Conservation (phyloP, 2,329 filamentous ascomycete genomes). For the Aspergillus sp. region DNA sequence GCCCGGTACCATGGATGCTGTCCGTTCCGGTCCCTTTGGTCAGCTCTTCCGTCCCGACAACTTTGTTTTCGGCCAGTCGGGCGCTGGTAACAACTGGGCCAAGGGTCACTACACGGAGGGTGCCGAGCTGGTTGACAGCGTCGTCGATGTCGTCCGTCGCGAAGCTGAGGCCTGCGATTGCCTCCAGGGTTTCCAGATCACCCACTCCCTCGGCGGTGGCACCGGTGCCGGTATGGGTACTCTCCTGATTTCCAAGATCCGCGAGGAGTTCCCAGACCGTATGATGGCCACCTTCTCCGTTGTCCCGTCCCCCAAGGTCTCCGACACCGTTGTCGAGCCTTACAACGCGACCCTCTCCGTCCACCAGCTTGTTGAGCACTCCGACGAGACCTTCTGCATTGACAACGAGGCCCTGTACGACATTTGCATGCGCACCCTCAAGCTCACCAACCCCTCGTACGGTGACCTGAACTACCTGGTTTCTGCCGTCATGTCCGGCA, state of each 20-base stretch:
- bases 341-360: conserved; percentile 99
- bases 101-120: conserved; percentile 99
- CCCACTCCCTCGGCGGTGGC: conserved; percentile 99
- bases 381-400: conserved; percentile 99
- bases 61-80: conserved; percentile 99
- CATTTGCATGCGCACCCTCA: conserved; percentile 99
- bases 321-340: conserved; percentile 97
- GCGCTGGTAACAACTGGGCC: conserved; percentile 99
- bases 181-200: conserved; percentile 99
- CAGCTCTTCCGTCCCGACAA: conserved; percentile 99
- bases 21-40: conserved; percentile 94
- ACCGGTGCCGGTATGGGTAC: conserved; percentile 99
- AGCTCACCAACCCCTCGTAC: conserved; percentile 97
- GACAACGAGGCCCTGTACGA: conserved; percentile 99
- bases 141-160: conserved; percentile 95
- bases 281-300: conserved; percentile 99
- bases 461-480: conserved; percentile 99
- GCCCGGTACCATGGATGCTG: conserved; percentile 98
- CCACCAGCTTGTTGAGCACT: conserved; percentile 99
- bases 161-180: conserved; percentile 99
- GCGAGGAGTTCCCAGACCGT: conserved; percentile 98
- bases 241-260: conserved; percentile 99
- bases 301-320: conserved; percentile 97
- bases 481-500: conserved; percentile 98
- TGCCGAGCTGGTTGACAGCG: conserved; percentile 96